Evolutionary conservation across 768 basidiomycete species (phyloP).

Genomic region (Chalciporus sphaerocephalus): DNA sequence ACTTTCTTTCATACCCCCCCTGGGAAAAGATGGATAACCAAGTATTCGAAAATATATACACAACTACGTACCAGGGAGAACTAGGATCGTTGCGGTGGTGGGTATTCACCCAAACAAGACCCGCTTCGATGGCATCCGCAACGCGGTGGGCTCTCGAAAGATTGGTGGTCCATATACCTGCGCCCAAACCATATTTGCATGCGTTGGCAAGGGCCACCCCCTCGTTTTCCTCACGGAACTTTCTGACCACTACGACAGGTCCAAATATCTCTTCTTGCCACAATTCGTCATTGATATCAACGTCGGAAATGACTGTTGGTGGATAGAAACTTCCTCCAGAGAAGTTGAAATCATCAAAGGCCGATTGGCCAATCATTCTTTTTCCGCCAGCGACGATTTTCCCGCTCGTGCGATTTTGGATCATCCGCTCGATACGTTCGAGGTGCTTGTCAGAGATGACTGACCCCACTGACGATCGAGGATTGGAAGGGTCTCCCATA

Average conservation of each 20-base stretch:
- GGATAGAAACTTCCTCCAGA: slow-evolving; percentile 71
- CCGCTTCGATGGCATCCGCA: slow-evolving; percentile 63
- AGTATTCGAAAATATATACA: not conserved
- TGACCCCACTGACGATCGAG: slow-evolving; percentile 71
- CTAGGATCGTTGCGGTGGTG: slow-evolving; percentile 88
- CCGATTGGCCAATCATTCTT: slow-evolving; percentile 57
- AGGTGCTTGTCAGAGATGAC: slow-evolving; percentile 68
- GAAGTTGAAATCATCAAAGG: slow-evolving; percentile 69
- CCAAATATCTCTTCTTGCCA: slow-evolving; percentile 88
- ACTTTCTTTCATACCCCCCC: slow-evolving; percentile 90
- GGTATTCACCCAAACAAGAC: slow-evolving; percentile 84
- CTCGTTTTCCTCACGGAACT: slow-evolving; percentile 53
- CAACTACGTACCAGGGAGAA: slow-evolving; percentile 64
- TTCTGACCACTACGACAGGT: slow-evolving; percentile 71
- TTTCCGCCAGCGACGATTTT: slow-evolving; percentile 59
- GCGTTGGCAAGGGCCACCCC: slow-evolving; percentile 68
- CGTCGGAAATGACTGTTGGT: slow-evolving; percentile 67
- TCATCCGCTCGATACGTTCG: slow-evolving; percentile 55
- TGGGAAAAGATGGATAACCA: slow-evolving; percentile 24
- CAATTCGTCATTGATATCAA: slow-evolving; percentile 53
- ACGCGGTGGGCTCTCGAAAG: slow-evolving; percentile 74
- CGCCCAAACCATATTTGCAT: slow-evolving; percentile 77
- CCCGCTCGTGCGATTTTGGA: slow-evolving; percentile 44
- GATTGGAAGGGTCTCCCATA: slow-evolving; percentile 76
- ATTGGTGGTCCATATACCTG: slow-evolving; percentile 75